A percentile compares a stretch with the other conserved stretches of the same genome.
Evolutionary conservation across 805 yeast species (phyloP).

Genomic region (Candida broadrunensis): DNA sequence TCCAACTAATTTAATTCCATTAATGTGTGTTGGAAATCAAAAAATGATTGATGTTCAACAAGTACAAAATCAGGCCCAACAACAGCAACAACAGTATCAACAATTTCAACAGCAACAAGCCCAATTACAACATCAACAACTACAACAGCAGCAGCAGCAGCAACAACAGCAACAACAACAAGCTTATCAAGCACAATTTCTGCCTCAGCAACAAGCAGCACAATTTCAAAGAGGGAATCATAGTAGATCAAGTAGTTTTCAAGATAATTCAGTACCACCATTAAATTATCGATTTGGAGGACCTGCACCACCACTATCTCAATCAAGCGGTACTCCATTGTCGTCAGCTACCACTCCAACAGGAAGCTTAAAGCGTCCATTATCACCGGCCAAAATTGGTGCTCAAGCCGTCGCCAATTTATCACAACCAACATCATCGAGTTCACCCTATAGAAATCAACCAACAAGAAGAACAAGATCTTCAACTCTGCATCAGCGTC

Average conservation of each 20-base stretch:
- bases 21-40: constrained; percentile 44
- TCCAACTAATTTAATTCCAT: constrained; percentile 63
- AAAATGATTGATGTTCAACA: constrained; percentile 13
- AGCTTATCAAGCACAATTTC: constrained; percentile 1
- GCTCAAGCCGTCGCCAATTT: constrained; percentile 64
- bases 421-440: constrained; percentile 29
- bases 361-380: constrained; percentile 30
- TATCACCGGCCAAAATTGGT: constrained; percentile 70
- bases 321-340: constrained; percentile 6
- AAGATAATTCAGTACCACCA: constrained; percentile 29
- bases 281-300: constrained; percentile 36
- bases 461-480: constrained; percentile 10
- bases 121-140: constrained; percentile 5
- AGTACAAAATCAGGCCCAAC: background rate
- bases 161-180: constrained; percentile 8
- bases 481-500: constrained; percentile 32
- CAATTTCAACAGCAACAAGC: constrained; percentile 3
- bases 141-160: constrained; percentile 5
- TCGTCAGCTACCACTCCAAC: constrained; percentile 1
- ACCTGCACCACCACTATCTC: too few relatives aligned
- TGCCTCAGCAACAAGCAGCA: constrained; percentile 8
- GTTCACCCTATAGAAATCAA: constrained; percentile 9
- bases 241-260: constrained; percentile 4
- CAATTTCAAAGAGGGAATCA: constrained; percentile 1
- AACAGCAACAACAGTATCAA: constrained; percentile 4